A percentile compares a stretch with the other conserved stretches of the same genome.
Conservation (phyloP, 805 yeast genomes). For the Barnettozyma siamensis region DNA sequence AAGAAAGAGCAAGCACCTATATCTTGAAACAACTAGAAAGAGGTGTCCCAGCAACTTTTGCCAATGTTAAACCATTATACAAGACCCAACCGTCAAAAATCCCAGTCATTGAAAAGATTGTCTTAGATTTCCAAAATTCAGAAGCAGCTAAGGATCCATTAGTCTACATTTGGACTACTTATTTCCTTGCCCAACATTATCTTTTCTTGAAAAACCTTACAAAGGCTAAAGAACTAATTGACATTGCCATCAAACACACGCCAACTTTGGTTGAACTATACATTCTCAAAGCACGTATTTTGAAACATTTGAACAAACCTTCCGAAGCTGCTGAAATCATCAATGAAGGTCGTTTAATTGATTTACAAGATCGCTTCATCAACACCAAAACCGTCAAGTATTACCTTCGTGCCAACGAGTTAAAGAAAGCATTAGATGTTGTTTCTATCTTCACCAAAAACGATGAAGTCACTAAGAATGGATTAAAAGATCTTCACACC, state of each 20-base stretch:
- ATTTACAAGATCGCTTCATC: slow-evolving; percentile 86
- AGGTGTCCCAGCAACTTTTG: slow-evolving; percentile 89
- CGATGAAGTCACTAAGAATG: slow-evolving; percentile 65
- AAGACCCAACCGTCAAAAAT: slow-evolving; percentile 30
- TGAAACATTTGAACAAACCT: slow-evolving; percentile 63
- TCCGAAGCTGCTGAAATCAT: slow-evolving; percentile 58
- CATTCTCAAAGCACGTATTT: slow-evolving; percentile 72
- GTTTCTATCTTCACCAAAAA: slow-evolving; percentile 82
- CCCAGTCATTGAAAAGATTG: slow-evolving; percentile 45
- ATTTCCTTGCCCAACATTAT: slow-evolving; percentile 75
- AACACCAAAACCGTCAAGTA: slow-evolving; percentile 87
- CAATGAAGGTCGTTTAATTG: slow-evolving; percentile 67
- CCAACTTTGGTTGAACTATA: slow-evolving; percentile 84
- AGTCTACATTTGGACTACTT: slow-evolving; percentile 57
- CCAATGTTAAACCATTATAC: slow-evolving; percentile 77
- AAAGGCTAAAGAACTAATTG: slow-evolving; percentile 51
- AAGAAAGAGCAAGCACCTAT: slow-evolving; percentile 44
- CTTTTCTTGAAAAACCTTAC: slow-evolving; percentile 48
- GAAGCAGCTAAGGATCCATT: slow-evolving; percentile 27
- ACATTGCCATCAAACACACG: slow-evolving; percentile 60
- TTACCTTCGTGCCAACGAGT: slow-evolving; percentile 64
- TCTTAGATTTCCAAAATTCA: slow-evolving; percentile 37
- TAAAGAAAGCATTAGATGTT: slow-evolving; percentile 67
- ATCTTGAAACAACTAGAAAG: slow-evolving; percentile 56
- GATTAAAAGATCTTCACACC: slow-evolving; percentile 76